Evolutionary conservation across 2,329 filamentous ascomycete species (phyloP).

Genomic region (Geosmithia flava): DNA sequence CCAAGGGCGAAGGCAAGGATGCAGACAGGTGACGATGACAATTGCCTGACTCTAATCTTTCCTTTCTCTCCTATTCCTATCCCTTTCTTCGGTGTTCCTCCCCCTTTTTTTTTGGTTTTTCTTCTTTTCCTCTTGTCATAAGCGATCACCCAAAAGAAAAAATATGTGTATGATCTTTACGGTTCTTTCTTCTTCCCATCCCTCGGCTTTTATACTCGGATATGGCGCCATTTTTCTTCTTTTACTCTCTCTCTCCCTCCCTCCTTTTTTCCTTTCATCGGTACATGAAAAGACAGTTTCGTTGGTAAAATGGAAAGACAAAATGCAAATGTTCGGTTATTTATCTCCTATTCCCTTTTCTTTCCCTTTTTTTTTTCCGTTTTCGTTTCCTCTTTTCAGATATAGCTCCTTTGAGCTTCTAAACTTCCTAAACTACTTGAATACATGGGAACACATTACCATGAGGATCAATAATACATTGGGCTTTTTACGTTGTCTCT

Average conservation of each 20-base stretch:
- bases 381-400: neutral
- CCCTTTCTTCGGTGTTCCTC: neutral
- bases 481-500: no score
- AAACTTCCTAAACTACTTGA: no score
- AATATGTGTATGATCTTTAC: neutral
- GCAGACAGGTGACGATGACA: conserved; percentile 14
- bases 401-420: no score
- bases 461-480: no score
- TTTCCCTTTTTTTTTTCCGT: neutral
- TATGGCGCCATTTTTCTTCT: neutral
- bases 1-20: conserved; percentile 11
- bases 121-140: neutral
- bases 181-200: neutral
- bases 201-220: neutral
- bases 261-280: neutral
- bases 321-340: neutral
- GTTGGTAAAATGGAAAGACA: neutral
- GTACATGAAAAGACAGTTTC: neutral
- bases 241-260: neutral
- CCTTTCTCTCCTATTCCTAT: neutral
- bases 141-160: neutral
- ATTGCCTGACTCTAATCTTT: neutral
- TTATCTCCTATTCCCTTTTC: conserved; percentile 3
- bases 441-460: no score
- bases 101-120: neutral